Conservation (phyloP, 306 rosid genomes). For the Trifolium dubium region DNA sequence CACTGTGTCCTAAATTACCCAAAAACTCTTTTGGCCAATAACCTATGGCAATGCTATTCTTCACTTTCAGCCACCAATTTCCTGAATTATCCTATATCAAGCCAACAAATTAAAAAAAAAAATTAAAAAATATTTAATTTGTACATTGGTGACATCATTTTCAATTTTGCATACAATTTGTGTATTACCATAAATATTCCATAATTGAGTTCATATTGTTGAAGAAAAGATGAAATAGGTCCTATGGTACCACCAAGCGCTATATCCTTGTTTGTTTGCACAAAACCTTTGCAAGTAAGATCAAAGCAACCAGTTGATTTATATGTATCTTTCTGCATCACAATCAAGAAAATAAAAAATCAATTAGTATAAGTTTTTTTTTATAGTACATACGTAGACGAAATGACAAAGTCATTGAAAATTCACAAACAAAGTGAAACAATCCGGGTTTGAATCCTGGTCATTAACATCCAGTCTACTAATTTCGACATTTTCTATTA, state of each 20-base stretch:
- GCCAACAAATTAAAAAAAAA: neutral
- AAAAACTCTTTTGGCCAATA: conserved; percentile 59
- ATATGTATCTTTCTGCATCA: conserved; percentile 59
- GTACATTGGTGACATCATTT: too few relatives aligned
- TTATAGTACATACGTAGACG: too few relatives aligned
- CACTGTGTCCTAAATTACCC: conserved; percentile 37
- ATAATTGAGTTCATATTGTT: conserved; percentile 42
- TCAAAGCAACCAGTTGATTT: conserved; percentile 73
- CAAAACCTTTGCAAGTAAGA: conserved; percentile 64
- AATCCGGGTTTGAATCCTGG: too few relatives aligned
- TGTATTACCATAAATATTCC: conserved; percentile 53
- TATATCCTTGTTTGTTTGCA: conserved; percentile 50
- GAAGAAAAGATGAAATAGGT: conserved; percentile 45
- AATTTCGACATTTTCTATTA: too few relatives aligned
- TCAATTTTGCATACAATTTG: too few relatives aligned
- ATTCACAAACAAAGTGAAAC: too few relatives aligned
- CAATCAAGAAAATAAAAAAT: neutral
- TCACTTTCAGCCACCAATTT: conserved; percentile 67
- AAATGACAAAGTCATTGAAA: too few relatives aligned
- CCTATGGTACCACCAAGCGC: conserved; percentile 52
- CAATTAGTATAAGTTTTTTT: too few relatives aligned
- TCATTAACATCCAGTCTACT: too few relatives aligned
- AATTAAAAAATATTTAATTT: neutral
- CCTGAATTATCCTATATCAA: conserved; percentile 45
- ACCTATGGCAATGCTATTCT: conserved; percentile 37